Conservation (phyloP, 768 basidiomycete genomes). For the Suillus lakei region DNA sequence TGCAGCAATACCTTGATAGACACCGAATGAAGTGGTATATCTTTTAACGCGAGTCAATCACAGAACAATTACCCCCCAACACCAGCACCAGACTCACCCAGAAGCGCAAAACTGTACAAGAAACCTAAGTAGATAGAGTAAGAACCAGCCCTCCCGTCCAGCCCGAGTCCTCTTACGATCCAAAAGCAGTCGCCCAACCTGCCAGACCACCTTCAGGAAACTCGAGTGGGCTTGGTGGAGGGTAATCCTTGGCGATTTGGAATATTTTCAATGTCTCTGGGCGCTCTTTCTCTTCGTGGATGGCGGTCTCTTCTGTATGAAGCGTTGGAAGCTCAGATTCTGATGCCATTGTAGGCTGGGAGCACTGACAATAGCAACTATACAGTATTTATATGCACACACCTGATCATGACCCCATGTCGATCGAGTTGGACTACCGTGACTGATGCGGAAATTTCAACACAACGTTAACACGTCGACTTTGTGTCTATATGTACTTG, state of each 20-base stretch:
- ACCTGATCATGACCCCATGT: background rate
- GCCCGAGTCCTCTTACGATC: background rate
- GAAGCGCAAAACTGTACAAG: background rate
- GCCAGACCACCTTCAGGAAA: background rate
- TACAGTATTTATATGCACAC: background rate
- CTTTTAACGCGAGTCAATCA: background rate
- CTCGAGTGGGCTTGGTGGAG: background rate
- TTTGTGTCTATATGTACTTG: too few relatives aligned
- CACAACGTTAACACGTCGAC: background rate
- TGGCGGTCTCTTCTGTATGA: background rate
- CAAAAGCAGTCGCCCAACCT: constrained; percentile 1
- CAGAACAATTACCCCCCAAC: background rate
- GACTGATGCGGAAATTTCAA: background rate
- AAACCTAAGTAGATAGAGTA: background rate
- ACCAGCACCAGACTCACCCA: background rate
- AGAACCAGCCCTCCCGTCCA: too few relatives aligned
- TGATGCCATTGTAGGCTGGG: background rate
- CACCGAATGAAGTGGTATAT: background rate
- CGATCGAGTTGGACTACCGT: background rate
- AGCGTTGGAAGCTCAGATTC: background rate
- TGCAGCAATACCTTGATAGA: background rate
- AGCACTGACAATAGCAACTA: background rate
- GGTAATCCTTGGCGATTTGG: background rate
- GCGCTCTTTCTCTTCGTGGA: background rate
- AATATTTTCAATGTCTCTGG: background rate